phyloP scores from a whole-genome alignment of 495 filamentous ascomycete genomes.

The Arthonia radiata region DNA sequence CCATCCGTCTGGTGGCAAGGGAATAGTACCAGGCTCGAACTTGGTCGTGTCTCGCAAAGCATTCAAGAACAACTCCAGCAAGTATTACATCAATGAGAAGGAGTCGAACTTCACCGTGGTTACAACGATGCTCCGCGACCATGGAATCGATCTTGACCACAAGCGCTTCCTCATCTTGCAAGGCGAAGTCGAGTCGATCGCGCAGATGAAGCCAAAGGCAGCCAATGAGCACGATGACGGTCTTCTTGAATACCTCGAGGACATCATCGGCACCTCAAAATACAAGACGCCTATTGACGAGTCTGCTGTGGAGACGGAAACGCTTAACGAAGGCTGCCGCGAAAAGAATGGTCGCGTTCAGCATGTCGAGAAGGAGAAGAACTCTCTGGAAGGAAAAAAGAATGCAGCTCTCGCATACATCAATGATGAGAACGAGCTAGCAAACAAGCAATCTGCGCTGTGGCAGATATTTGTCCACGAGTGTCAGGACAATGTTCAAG shows the following conservation, averaged over 20 bases:
- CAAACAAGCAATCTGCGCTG: slow-evolving; percentile 62
- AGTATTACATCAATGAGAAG: slow-evolving; percentile 82
- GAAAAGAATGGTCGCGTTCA: slow-evolving; percentile 88
- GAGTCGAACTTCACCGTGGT: slow-evolving; percentile 79
- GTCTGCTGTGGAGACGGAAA: slow-evolving; percentile 65
- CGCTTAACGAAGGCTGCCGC: slow-evolving; percentile 75
- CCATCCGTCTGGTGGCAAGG: slow-evolving; percentile 37
- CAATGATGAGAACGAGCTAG: slow-evolving; percentile 77
- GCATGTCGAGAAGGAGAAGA: slow-evolving; percentile 95
- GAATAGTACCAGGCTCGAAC: slow-evolving; percentile 56
- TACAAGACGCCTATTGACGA: slow-evolving; percentile 96
- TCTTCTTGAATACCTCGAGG: slow-evolving; percentile 85
- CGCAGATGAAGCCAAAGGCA: slow-evolving; percentile 97
- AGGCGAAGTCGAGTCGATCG: slow-evolving; percentile 94
- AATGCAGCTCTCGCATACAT: slow-evolving; percentile 76
- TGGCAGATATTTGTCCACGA: slow-evolving; percentile 81
- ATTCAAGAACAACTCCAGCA: slow-evolving; percentile 94
- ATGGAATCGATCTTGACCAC: slow-evolving; percentile 87
- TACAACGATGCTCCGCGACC: slow-evolving; percentile 63
- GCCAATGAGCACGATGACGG: slow-evolving; percentile 87
- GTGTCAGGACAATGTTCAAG: slow-evolving; percentile 63
- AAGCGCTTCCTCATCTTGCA: slow-evolving; percentile 95
- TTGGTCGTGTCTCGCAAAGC: slow-evolving; percentile 75
- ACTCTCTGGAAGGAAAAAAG: slow-evolving; percentile 79
- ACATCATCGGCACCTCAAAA: slow-evolving; percentile 94